Evolutionary conservation across 768 basidiomycete species (phyloP), one percentile per base, ranked within the genome.

Genomic region (Galerina sulciceps): DNA sequence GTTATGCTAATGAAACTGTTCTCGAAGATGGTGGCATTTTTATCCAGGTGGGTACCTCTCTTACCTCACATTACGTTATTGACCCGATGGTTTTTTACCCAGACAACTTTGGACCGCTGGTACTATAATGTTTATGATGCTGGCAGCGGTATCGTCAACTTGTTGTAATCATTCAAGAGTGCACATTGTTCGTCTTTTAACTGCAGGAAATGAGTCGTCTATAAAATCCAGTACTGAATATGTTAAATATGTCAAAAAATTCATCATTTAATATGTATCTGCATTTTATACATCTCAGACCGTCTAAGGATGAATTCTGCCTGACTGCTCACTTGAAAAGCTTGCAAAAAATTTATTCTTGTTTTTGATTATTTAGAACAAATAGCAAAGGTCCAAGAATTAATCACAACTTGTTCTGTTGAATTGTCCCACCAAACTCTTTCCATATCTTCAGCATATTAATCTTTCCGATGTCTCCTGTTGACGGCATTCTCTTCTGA

Each of bases 1-100:
- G 65, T 2, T 60, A 46, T 45, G 65, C 62, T 17, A 73, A 65
- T 44, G 76, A 79, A 64, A 69, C 69, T 6, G 62, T 72, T 35
- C 46, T 79, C 38, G 73, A 76, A 55, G 73, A 76, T 44, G 77
- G 75, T 13, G 60, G 70, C 18, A 63, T 73, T 22, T 77, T 75
- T 55, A 58, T 78, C 22, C 74, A 78, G 70, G 77, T 78, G 40
- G 55, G 61, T 4, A 42, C 40, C 14, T 45, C 9, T 34, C 41
- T 2, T 15, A 31, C 22, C 17, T 13, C 20, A 10, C 26, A 18
- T 40, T 43, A 3, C 13, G 20, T 31, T 9, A 20, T 11, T 20
- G 10, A 15, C 13, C 1, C 40, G 15, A 51, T 56, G 31, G 10
- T 38, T 38, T 18, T 5, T 53, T 22, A 43, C 37, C 4, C 31